Evolutionary conservation across 371 early-diverging fungal species (phyloP).

Genomic region (Neoconidiobolus thromboides): DNA sequence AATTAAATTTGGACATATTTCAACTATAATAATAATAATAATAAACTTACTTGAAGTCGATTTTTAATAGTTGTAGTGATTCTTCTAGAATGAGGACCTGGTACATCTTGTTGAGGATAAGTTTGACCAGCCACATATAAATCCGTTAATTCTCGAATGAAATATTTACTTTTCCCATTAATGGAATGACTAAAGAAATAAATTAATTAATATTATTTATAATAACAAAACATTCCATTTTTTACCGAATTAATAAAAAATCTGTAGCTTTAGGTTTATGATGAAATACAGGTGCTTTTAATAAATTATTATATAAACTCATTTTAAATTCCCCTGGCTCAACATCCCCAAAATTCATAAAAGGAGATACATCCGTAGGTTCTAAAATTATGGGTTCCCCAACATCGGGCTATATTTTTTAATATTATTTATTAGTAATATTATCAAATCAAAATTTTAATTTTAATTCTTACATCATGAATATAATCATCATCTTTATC

Average conservation of each 20-base stretch:
- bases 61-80: constrained; percentile 84
- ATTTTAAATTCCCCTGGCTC: constrained; percentile 77
- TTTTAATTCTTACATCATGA: constrained; percentile 27
- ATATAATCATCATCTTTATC: constrained; percentile 60
- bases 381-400: constrained; percentile 84
- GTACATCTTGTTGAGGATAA: constrained; percentile 91
- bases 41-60: constrained; percentile 58
- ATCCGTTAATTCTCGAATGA: constrained; percentile 64
- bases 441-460: neutral
- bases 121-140: constrained; percentile 94
- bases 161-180: constrained; percentile 57
- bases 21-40: too few species aligned
- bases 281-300: constrained; percentile 88
- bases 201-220: neutral
- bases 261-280: constrained; percentile 62
- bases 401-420: constrained; percentile 28
- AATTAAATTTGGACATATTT: neutral
- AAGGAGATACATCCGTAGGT: constrained; percentile 91
- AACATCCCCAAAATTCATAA: constrained; percentile 91
- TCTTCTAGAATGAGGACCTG: constrained; percentile 93
- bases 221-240: neutral
- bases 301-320: constrained; percentile 87
- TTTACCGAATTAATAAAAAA: constrained; percentile 58
- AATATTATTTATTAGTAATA: neutral
- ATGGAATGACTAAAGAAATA: constrained; percentile 22